Evolutionary conservation across 129 eudicot species (phyloP), one percentile per base, ranked within the genome.

Genomic region (Flaveria trinervia): DNA sequence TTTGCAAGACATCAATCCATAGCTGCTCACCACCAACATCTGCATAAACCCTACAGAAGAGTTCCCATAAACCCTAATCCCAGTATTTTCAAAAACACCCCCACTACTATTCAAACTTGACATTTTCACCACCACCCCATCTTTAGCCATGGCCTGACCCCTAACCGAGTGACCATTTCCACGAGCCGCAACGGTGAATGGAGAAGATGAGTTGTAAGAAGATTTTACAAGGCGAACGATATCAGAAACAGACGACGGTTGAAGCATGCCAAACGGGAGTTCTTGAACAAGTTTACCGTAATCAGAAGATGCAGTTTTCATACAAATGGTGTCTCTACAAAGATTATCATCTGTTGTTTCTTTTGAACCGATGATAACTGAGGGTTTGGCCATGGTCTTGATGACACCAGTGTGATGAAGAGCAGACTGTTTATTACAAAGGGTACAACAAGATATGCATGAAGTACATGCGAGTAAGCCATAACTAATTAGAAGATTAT

Each of bases 11-110:
- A 62, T 81, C 77, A 16, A 81, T 69, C 84, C 84, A 81, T 1
- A 81, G 72, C 16, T 81, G 84, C 55, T 81, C 84, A 7, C 84
- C 84, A 36, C 84, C 84, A 51, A 81, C 84, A 67, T 80, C 84
- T n/a, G 79, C 80, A 74, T 80, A 80, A 73, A 80, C 75, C 84
- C 84, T 60, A 70, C 33, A 57, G 77, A 49, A 46, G 65, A 28
- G 65, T 76, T 43, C 57, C 84, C 72, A 33, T 66, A 75, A 75
- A 81, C 80, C 46, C 56, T 60, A 81, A 81, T 81, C 48, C 84
- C 77, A 69, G 3, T 26, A 30, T 39, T 28, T 43, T 11, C 73
- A 72, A 51, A 7, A 30, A 8, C 66, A 71, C 57, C 20, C 46
- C 75, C 55, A 0, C 49, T 55, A 18, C 30, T 75, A 56, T 70